These are phyloP conservation scores for Chlorella sp. DNA, from an alignment of 139 green algal species.

Conservation along the genomic window DNA sequence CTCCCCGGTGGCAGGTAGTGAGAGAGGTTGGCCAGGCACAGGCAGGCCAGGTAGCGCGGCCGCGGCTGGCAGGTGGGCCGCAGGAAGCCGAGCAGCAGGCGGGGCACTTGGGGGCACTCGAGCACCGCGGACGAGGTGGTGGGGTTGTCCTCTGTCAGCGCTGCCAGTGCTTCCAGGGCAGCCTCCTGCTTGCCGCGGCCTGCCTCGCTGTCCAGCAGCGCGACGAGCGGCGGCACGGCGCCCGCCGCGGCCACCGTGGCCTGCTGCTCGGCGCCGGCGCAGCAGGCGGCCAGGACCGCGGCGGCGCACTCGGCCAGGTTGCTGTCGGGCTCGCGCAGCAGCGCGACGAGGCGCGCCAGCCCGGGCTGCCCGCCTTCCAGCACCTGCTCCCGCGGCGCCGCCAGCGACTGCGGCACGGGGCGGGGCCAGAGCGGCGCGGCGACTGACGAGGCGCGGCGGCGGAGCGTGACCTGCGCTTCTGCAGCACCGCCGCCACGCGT, in stretches of 20 bases:
- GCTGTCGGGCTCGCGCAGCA: conserved; percentile 36
- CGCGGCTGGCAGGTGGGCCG: conserved; percentile 32
- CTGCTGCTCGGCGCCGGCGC: conserved; percentile 27
- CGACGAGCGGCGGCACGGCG: conserved; percentile 42
- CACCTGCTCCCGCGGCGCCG: conserved; percentile 27
- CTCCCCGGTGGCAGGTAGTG: neutral
- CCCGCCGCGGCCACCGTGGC: conserved; percentile 12
- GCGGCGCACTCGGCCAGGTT: conserved; percentile 49
- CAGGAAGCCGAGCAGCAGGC: conserved; percentile 31
- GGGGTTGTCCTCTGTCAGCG: conserved; percentile 51
- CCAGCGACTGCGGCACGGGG: conserved; percentile 27
- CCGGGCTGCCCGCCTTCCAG: conserved; percentile 16
- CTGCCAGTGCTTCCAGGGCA: conserved; percentile 58
- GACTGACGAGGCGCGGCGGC: neutral
- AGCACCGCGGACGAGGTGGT: conserved; percentile 30
- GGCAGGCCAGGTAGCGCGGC: conserved; percentile 50
- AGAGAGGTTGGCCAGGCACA: conserved; percentile 55
- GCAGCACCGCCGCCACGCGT: neutral
- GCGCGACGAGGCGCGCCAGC: conserved; percentile 48
- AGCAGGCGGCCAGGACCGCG: conserved; percentile 58
- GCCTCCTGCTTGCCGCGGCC: conserved; percentile 35
- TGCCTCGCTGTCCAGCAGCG: conserved; percentile 27
- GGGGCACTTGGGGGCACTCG: conserved; percentile 1
- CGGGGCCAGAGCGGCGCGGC: neutral
- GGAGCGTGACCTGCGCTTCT: neutral